Percentiles rank a stretch among this genome's conserved stretches.
Evolutionary conservation across 2,329 filamentous ascomycete species (phyloP).

Genomic region (Diaporthe destruens): DNA sequence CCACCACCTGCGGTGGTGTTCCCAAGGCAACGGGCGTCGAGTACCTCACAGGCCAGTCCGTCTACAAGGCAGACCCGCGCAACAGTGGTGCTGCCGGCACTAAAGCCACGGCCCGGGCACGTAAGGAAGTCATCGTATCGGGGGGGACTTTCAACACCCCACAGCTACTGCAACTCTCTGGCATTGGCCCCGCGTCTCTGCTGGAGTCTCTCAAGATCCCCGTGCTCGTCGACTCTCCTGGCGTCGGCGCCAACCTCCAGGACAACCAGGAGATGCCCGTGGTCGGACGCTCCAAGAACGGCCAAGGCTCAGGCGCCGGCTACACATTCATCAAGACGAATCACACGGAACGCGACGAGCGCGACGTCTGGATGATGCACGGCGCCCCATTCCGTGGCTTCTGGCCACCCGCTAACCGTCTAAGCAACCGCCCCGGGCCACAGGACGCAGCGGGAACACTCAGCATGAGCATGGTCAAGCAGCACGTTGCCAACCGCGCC

Average conservation of each 20-base stretch:
- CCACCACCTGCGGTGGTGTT: background rate
- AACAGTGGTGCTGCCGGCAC: conserved; percentile 46
- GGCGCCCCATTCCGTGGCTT: conserved; percentile 66
- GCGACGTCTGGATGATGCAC: conserved; percentile 66
- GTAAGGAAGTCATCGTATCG: conserved; percentile 60
- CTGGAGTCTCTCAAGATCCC: conserved; percentile 59
- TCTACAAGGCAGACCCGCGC: conserved; percentile 29
- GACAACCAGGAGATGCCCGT: conserved; percentile 59
- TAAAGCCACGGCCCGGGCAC: conserved; percentile 41
- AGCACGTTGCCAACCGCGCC: conserved; percentile 64
- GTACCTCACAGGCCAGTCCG: conserved; percentile 20
- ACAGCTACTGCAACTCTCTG: conserved; percentile 63
- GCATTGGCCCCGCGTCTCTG: conserved; percentile 58
- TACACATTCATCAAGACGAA: conserved; percentile 49
- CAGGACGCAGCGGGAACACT: conserved; percentile 48
- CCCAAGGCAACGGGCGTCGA: conserved; percentile 18
- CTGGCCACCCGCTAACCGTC: conserved; percentile 58
- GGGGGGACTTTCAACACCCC: conserved; percentile 63
- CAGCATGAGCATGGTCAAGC: conserved; percentile 54
- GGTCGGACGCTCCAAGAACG: conserved; percentile 45
- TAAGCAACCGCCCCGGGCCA: conserved; percentile 38
- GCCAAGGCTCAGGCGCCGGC: conserved; percentile 41
- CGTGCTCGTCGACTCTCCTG: conserved; percentile 58
- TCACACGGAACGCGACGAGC: conserved; percentile 55
- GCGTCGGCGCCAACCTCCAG: conserved; percentile 64